These are phyloP conservation scores for Penium margaritaceum DNA, from an alignment of 139 green algal genomes.

Conservation along the genomic window DNA sequence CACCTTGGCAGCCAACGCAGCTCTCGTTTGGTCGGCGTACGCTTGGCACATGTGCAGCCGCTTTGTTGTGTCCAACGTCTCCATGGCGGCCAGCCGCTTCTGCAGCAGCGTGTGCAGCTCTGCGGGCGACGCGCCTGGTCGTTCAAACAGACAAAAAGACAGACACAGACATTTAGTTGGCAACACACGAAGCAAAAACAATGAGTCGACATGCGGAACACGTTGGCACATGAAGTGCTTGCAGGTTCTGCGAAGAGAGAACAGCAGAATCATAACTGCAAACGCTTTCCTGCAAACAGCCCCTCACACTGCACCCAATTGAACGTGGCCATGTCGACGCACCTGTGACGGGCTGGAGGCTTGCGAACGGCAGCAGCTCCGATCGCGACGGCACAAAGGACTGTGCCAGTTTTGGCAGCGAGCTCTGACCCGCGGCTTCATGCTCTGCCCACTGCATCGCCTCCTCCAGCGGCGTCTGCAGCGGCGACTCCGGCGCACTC, in stretches of 20 bases:
- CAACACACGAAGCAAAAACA: neutral
- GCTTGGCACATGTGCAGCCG: neutral
- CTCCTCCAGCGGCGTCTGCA: conserved; percentile 21
- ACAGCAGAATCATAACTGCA: no score
- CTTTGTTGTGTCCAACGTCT: conserved; percentile 25
- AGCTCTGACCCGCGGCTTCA: neutral
- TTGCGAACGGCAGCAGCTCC: conserved; percentile 26
- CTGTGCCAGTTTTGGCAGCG: neutral
- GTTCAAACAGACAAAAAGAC: neutral
- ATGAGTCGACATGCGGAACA: neutral
- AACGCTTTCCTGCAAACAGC: no score
- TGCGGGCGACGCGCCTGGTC: conserved; percentile 7
- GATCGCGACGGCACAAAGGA: neutral
- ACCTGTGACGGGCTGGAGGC: conserved; percentile 24
- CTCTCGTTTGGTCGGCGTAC: conserved; percentile 10
- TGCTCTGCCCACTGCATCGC: conserved; percentile 17
- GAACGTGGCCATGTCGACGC: neutral
- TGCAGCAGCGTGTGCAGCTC: conserved; percentile 29
- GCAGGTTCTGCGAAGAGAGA: no score
- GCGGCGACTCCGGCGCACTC: neutral
- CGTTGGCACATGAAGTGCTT: neutral
- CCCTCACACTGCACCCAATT: no score
- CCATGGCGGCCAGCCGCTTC: conserved; percentile 18
- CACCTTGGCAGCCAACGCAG: conserved; percentile 22
- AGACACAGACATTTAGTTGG: neutral